A percentile compares a stretch with the other conserved stretches of the same genome.
Evolutionary conservation across 2,329 filamentous ascomycete genomes (phyloP).

Genomic region (Metarhizium humberi): DNA sequence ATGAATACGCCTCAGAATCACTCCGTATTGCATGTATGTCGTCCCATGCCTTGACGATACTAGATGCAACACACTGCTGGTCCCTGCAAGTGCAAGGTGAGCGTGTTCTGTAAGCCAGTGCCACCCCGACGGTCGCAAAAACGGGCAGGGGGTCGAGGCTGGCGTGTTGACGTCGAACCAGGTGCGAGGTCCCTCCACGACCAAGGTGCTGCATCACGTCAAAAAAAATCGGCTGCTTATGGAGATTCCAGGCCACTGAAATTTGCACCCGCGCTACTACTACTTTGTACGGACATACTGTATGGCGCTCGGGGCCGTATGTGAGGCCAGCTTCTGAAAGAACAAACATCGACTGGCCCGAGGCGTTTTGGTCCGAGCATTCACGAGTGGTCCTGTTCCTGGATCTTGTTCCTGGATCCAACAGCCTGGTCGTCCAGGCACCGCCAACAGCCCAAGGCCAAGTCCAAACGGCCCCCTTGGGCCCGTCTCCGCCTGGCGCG

Average conservation of each 20-base stretch:
- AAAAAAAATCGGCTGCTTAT: background rate
- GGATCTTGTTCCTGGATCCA: background rate
- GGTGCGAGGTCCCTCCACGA: background rate
- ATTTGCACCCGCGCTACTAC: background rate
- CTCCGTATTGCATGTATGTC: background rate
- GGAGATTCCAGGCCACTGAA: background rate
- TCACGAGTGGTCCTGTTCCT: background rate
- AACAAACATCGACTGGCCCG: background rate
- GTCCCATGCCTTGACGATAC: background rate
- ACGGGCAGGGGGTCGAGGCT: slow-evolving; percentile 2
- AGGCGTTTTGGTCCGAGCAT: background rate
- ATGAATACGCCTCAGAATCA: background rate
- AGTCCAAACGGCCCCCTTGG: background rate
- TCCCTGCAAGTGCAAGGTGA: background rate
- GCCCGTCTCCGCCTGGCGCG: background rate
- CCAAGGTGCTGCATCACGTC: background rate
- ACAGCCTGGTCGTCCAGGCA: background rate
- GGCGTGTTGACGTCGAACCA: background rate
- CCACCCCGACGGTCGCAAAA: background rate
- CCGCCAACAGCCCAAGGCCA: background rate
- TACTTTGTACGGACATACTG: too few relatives aligned
- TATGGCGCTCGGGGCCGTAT: too few relatives aligned
- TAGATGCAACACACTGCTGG: background rate
- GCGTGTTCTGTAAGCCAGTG: background rate
- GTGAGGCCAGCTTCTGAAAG: too few relatives aligned